phyloP scores from a whole-genome alignment of 164 flowering plant species.

The Umbellularia californica region DNA sequence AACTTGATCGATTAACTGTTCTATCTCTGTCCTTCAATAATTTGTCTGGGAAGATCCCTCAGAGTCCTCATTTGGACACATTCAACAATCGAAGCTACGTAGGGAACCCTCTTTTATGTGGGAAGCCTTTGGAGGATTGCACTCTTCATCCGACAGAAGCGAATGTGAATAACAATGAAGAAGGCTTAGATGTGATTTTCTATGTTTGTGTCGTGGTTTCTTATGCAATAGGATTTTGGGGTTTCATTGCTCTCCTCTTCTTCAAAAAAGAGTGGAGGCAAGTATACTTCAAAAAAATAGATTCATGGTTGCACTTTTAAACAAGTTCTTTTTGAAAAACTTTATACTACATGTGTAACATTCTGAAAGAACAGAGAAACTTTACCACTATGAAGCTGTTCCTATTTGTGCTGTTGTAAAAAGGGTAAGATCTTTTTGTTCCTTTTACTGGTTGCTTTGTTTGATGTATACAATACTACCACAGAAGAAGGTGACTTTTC shows the following conservation, averaged over 20 bases:
- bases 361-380: too few species aligned
- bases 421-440: too few species aligned
- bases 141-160: not conserved
- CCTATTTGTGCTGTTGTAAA: too few species aligned
- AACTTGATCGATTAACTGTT: not conserved
- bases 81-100: not conserved
- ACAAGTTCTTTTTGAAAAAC: not conserved
- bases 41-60: not conserved
- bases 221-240: not conserved
- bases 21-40: not conserved
- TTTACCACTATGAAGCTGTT: too few species aligned
- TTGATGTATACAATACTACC: too few species aligned
- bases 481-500: too few species aligned
- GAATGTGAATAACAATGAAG: not conserved
- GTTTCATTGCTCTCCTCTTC: conserved; percentile 1
- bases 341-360: not conserved
- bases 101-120: not conserved
- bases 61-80: not conserved
- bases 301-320: not conserved
- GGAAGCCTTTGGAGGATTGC: not conserved
- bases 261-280: not conserved
- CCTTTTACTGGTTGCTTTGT: too few species aligned
- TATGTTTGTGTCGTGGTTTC: not conserved
- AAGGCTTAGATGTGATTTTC: not conserved
- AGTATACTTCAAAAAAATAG: not conserved